A percentile compares a stretch with the other conserved stretches of the same genome.
Conservation (phyloP, 306 rosid species). For the Crataegus laevigata region DNA sequence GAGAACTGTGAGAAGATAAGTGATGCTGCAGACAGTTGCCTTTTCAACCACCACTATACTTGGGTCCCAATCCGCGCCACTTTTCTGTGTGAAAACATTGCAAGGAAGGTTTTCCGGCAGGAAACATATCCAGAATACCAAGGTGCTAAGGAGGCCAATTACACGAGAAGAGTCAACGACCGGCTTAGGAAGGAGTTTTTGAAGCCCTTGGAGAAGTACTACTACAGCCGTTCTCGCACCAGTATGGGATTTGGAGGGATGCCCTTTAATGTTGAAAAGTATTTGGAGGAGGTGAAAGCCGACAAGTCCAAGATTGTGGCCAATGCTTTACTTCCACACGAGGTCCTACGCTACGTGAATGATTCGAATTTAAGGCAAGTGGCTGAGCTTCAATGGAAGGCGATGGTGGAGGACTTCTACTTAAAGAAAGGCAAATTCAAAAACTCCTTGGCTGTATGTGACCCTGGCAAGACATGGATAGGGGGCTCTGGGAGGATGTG, state of each 20-base stretch:
- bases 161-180: constrained; percentile 44
- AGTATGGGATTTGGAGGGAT: neutral
- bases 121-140: too few relatives aligned
- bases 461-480: too few relatives aligned
- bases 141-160: constrained; percentile 34
- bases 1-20: too few relatives aligned
- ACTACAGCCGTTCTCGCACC: neutral
- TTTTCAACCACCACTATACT: neutral
- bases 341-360: constrained; percentile 21
- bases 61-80: neutral
- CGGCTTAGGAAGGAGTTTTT: constrained; percentile 47
- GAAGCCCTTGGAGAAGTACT: constrained; percentile 25
- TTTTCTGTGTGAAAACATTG: constrained; percentile 43
- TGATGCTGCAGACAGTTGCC: too few relatives aligned
- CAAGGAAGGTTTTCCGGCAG: constrained; percentile 43
- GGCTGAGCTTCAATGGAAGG: constrained; percentile 59
- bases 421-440: constrained; percentile 18
- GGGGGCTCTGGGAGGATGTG: too few relatives aligned
- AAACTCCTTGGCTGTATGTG: constrained; percentile 31
- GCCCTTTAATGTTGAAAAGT: neutral
- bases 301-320: constrained; percentile 28
- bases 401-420: constrained; percentile 43
- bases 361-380: constrained; percentile 24
- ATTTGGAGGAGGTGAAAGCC: constrained; percentile 19
- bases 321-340: constrained; percentile 52